Evolutionary conservation across 306 rosid species (phyloP).

Genomic region (Cucurbita ficifolia): DNA sequence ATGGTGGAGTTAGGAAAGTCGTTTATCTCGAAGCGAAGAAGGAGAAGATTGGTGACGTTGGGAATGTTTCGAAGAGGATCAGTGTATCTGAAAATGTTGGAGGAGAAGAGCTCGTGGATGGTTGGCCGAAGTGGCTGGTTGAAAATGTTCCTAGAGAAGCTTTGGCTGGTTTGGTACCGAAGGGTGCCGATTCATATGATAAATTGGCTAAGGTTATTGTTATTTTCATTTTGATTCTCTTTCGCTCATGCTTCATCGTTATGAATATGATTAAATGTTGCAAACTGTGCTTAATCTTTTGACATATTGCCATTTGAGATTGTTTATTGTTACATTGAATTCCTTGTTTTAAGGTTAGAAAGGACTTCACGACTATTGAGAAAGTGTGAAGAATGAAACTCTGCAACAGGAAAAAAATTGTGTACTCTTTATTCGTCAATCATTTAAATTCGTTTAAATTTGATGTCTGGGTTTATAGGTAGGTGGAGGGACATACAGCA

Average conservation of each 20-base stretch:
- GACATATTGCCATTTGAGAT: neutral
- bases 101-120: constrained; percentile 28
- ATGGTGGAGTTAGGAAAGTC: constrained; percentile 2
- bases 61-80: constrained; percentile 7
- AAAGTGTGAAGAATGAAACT: neutral
- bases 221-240: neutral
- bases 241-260: neutral
- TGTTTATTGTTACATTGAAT: neutral
- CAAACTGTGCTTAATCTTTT: neutral
- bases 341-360: neutral
- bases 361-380: neutral
- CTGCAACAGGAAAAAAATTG: neutral
- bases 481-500: constrained; percentile 74
- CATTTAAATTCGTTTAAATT: neutral
- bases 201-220: constrained; percentile 47
- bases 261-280: neutral
- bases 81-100: constrained; percentile 21
- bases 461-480: constrained; percentile 19
- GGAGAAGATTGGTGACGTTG: constrained; percentile 3
- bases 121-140: constrained; percentile 69
- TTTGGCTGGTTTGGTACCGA: constrained; percentile 37
- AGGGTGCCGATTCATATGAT: constrained; percentile 51
- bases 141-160: constrained; percentile 31
- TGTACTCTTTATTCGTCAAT: neutral
- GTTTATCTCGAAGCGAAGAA: constrained; percentile 1